phyloP scores from a whole-genome alignment of 192 early-diverging fungal genomes.

The Pilobolus umbonatus region DNA sequence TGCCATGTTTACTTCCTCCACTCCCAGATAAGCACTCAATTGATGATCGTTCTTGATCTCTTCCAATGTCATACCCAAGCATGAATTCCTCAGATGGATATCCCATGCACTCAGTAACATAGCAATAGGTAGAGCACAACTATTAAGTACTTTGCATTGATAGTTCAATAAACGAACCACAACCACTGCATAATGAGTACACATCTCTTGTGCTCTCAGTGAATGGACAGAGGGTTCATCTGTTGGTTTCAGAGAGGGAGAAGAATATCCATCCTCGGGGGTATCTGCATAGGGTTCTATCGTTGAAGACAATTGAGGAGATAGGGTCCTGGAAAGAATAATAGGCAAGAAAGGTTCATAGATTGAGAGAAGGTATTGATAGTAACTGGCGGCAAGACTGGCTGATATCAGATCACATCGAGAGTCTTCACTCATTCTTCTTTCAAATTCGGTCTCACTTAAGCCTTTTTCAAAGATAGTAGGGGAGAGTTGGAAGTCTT shows the following conservation, averaged over 20 bases:
- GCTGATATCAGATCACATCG: slow-evolving; percentile 11
- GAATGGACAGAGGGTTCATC: slow-evolving; percentile 3
- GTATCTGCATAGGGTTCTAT: neutral
- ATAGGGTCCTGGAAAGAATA: neutral
- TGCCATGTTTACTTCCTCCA: neutral
- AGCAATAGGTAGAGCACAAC: slow-evolving; percentile 14
- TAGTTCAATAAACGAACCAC: slow-evolving; percentile 17
- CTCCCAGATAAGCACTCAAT: neutral
- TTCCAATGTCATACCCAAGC: slow-evolving; percentile 2
- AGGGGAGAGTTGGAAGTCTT: slow-evolving; percentile 13
- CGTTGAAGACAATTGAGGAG: neutral
- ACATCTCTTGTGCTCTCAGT: slow-evolving; percentile 18
- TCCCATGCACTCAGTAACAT: slow-evolving; percentile 17
- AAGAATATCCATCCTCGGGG: no score
- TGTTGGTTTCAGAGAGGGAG: no score
- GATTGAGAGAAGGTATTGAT: slow-evolving; percentile 3
- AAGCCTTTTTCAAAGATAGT: slow-evolving; percentile 18
- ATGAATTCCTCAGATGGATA: slow-evolving; percentile 15
- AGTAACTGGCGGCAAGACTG: slow-evolving; percentile 8
- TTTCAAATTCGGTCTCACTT: slow-evolving; percentile 4
- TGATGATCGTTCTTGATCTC: neutral
- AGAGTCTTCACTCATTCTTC: neutral
- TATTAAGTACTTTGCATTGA: slow-evolving; percentile 4
- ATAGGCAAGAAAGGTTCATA: slow-evolving; percentile 19
- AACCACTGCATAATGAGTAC: slow-evolving; percentile 9